phyloP scores from a whole-genome alignment of 176 grass and related monocot species.

The Dactylis glomerata region DNA sequence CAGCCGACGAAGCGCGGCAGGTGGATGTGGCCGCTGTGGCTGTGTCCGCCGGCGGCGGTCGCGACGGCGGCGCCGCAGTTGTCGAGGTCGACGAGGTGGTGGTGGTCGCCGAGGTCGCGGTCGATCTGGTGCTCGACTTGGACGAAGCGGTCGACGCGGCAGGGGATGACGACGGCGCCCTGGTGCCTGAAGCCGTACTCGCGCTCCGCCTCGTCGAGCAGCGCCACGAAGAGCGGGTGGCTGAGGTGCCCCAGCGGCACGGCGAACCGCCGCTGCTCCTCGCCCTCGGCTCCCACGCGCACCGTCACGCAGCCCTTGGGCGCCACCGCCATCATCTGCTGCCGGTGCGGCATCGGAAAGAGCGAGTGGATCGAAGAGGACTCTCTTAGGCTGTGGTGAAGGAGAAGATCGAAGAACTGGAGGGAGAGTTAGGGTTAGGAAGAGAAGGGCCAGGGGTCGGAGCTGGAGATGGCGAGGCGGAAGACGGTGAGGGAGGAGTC shows the following conservation, averaged over 20 bases:
- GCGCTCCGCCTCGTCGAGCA: slow-evolving; percentile 71
- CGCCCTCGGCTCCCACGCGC: slow-evolving; percentile 63
- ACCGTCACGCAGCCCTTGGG: slow-evolving; percentile 82
- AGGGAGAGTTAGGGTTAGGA: too few species aligned
- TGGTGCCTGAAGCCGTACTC: slow-evolving; percentile 78
- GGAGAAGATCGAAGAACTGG: not conserved
- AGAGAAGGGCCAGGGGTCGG: too few species aligned
- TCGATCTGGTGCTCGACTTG: slow-evolving; percentile 60
- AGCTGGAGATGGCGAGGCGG: too few species aligned
- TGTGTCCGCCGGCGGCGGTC: not conserved
- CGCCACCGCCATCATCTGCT: slow-evolving; percentile 3
- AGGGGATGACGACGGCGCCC: slow-evolving; percentile 85
- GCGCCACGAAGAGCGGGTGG: slow-evolving; percentile 79
- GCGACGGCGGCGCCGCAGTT: not conserved
- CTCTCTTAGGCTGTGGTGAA: not conserved
- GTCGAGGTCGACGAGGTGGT: slow-evolving; percentile 16
- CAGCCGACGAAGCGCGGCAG: slow-evolving; percentile 62
- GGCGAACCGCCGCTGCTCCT: slow-evolving; percentile 67
- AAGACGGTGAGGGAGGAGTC: too few species aligned
- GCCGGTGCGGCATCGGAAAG: not conserved
- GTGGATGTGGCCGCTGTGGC: slow-evolving; percentile 27
- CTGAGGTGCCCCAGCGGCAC: slow-evolving; percentile 76
- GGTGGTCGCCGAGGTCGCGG: slow-evolving; percentile 31
- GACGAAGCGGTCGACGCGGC: slow-evolving; percentile 71
- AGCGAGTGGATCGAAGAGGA: not conserved